Conservation (phyloP, 139 green algal species). For the Chlorella sorokiniana region DNA sequence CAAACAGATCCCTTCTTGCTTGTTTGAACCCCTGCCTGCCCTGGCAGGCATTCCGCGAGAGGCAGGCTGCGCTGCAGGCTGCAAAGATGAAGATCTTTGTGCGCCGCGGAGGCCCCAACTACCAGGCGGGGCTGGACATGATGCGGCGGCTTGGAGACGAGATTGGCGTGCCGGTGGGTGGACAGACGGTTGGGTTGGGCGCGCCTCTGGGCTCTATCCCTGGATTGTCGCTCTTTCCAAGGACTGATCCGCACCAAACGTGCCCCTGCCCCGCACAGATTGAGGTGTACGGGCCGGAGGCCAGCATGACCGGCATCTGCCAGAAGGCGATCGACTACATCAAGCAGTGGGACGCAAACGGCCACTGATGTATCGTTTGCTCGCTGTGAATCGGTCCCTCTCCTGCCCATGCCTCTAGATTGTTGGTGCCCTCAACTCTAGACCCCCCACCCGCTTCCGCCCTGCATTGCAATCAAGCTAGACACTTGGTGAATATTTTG, state of each 20-base stretch:
- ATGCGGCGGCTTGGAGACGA: conserved; percentile 79
- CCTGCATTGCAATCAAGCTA: too few species aligned
- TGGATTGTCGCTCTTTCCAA: neutral
- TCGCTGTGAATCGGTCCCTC: too few species aligned
- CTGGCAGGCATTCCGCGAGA: conserved; percentile 48
- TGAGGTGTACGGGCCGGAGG: conserved; percentile 83
- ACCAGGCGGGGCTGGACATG: conserved; percentile 75
- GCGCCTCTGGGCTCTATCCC: neutral
- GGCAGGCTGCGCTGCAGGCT: conserved; percentile 57
- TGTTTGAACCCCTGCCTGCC: too few species aligned
- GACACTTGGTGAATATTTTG: too few species aligned
- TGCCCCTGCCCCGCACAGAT: neutral
- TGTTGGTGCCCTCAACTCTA: too few species aligned
- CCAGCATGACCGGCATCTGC: conserved; percentile 76
- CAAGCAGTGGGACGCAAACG: conserved; percentile 10
- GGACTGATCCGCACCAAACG: neutral
- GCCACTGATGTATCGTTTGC: neutral
- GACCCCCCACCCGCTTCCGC: too few species aligned
- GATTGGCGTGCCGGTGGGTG: conserved; percentile 72
- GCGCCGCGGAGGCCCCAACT: conserved; percentile 90
- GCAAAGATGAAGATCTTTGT: conserved; percentile 88
- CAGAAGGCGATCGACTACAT: conserved; percentile 80
- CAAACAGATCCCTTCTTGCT: too few species aligned
- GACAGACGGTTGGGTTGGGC: neutral
- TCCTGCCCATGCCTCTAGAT: too few species aligned